Evolutionary conservation across 2,329 filamentous ascomycete species (phyloP).

Genomic region (Fusarium robinianum): DNA sequence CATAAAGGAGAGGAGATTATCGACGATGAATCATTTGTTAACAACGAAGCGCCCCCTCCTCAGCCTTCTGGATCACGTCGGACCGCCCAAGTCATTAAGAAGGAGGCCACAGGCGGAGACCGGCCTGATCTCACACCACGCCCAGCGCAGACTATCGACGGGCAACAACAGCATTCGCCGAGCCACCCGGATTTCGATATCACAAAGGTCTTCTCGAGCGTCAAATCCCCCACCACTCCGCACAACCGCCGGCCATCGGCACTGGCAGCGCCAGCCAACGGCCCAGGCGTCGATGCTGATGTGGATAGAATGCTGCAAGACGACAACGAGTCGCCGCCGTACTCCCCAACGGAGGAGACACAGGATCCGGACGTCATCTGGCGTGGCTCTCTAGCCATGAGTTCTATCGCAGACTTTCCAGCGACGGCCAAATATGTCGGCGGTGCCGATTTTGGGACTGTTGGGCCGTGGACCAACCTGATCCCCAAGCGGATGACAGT

Average conservation of each 20-base stretch:
- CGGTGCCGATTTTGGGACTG: slow-evolving; percentile 73
- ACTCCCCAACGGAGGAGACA: slow-evolving; percentile 76
- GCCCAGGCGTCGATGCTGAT: slow-evolving; percentile 78
- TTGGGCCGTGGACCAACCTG: slow-evolving; percentile 72
- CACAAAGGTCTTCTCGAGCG: slow-evolving; percentile 81
- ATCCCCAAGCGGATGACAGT: slow-evolving; percentile 73
- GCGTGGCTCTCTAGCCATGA: slow-evolving; percentile 78
- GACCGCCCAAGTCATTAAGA: slow-evolving; percentile 40
- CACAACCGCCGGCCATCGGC: slow-evolving; percentile 55
- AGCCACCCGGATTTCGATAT: slow-evolving; percentile 73
- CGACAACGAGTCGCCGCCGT: slow-evolving; percentile 77
- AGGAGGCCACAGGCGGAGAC: slow-evolving; percentile 39
- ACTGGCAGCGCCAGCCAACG: slow-evolving; percentile 50
- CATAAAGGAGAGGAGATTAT: slow-evolving; percentile 95
- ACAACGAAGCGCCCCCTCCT: slow-evolving; percentile 43
- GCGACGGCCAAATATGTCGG: slow-evolving; percentile 82
- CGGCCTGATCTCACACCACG: slow-evolving; percentile 33
- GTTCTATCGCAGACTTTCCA: slow-evolving; percentile 72
- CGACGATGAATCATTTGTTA: slow-evolving; percentile 68
- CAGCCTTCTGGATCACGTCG: slow-evolving; percentile 29
- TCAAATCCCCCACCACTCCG: slow-evolving; percentile 70
- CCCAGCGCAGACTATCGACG: slow-evolving; percentile 49
- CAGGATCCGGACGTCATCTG: slow-evolving; percentile 73
- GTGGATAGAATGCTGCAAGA: slow-evolving; percentile 89
- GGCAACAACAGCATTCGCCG: slow-evolving; percentile 57